These are phyloP conservation scores for Fennellomyces sp. DNA, from an alignment of 371 early-diverging fungal genomes.

Conservation along the genomic window DNA sequence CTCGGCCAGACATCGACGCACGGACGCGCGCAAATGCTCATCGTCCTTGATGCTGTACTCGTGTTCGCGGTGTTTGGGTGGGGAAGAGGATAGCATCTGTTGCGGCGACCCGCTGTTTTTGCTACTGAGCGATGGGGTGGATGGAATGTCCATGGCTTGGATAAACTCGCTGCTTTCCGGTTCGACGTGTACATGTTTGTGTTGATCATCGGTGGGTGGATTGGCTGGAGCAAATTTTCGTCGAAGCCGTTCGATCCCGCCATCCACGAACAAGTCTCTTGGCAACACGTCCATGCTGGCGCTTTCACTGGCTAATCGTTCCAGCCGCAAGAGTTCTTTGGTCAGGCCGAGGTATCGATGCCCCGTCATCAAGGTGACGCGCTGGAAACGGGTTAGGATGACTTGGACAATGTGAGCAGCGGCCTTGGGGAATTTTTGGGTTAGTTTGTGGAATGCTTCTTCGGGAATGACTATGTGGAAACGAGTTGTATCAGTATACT, in stretches of 20 bases:
- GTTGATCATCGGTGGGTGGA: too few species aligned
- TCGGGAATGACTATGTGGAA: conserved; percentile 80
- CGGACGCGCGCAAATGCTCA: conserved; percentile 59
- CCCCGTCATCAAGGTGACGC: conserved; percentile 92
- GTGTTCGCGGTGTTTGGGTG: conserved; percentile 20
- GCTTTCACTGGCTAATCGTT: conserved; percentile 75
- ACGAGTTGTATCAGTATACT: too few species aligned
- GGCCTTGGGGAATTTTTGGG: conserved; percentile 90
- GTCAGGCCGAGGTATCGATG: conserved; percentile 90
- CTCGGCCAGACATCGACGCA: conserved; percentile 66
- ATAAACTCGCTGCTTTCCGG: conserved; percentile 28
- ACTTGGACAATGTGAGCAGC: conserved; percentile 96
- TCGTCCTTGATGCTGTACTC: conserved; percentile 71
- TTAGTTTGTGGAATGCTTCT: conserved; percentile 87
- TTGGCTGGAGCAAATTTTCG: conserved; percentile 53
- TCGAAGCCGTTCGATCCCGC: conserved; percentile 71
- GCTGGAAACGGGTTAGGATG: conserved; percentile 92
- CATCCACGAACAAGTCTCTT: conserved; percentile 66
- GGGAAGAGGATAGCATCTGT: conserved; percentile 5
- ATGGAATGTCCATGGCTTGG: conserved; percentile 41
- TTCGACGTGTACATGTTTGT: conserved; percentile 19
- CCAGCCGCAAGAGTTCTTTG: conserved; percentile 85
- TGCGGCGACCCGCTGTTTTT: conserved; percentile 3
- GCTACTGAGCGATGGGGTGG: conserved; percentile 24
- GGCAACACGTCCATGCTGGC: conserved; percentile 56